Conservation (phyloP, 192 early-diverging fungal genomes). For the Coemansia sp. region DNA sequence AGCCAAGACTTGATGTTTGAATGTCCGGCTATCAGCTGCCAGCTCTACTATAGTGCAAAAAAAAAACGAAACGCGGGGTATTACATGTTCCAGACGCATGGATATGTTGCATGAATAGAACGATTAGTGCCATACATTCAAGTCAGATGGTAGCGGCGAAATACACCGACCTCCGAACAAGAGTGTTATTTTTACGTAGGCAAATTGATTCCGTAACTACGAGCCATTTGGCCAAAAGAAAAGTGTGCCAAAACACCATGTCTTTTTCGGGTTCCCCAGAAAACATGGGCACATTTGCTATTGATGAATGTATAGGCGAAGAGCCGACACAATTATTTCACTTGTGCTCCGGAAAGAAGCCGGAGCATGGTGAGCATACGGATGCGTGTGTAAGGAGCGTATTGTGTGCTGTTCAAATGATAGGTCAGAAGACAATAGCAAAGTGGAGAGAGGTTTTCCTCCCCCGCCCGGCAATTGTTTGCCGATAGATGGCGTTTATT, state of each 20-base stretch:
- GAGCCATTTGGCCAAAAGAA: not conserved
- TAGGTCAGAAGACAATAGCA: not conserved
- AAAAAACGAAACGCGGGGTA: not conserved
- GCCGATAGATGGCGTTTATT: constrained; percentile 9
- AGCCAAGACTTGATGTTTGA: not conserved
- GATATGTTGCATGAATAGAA: not conserved
- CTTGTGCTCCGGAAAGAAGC: too few relatives aligned
- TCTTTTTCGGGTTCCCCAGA: not conserved
- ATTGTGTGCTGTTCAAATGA: not conserved
- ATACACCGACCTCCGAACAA: not conserved
- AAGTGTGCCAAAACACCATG: not conserved
- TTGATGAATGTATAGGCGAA: not conserved
- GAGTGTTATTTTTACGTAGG: not conserved
- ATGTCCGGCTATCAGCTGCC: not conserved
- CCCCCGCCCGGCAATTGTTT: constrained; percentile 7
- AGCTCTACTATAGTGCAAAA: not conserved
- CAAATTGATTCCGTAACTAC: not conserved
- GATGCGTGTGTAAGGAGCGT: not conserved
- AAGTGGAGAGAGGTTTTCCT: not conserved
- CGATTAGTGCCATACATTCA: not conserved
- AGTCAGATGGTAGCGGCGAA: not conserved
- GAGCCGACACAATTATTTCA: not conserved
- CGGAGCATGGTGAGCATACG: not conserved
- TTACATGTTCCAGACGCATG: not conserved
- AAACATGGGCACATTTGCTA: not conserved